Percentiles rank a stretch among this genome's conserved stretches.
Evolutionary conservation across 306 rosid species (phyloP).

Genomic region (Trifolium fragiferum): DNA sequence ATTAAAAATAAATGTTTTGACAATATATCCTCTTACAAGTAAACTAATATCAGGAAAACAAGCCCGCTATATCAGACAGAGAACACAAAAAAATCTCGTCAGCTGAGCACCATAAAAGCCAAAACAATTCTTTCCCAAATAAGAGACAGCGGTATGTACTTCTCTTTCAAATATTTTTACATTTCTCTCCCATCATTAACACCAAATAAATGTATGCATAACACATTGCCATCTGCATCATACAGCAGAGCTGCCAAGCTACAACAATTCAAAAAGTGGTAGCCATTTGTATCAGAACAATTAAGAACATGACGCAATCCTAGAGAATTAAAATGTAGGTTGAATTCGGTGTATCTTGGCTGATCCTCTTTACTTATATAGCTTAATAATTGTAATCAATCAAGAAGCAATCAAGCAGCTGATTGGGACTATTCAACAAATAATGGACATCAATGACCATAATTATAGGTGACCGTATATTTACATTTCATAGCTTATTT

Average conservation of each 20-base stretch:
- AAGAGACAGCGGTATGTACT: slow-evolving; percentile 18
- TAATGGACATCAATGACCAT: slow-evolving; percentile 8
- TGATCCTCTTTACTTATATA: slow-evolving; percentile 23
- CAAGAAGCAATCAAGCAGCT: slow-evolving; percentile 23
- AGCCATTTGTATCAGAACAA: slow-evolving; percentile 6
- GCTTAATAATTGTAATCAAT: slow-evolving; percentile 9
- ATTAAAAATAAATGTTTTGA: slow-evolving; percentile 15
- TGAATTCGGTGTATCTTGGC: slow-evolving; percentile 29
- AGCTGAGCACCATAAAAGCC: slow-evolving; percentile 25
- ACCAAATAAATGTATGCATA: slow-evolving; percentile 12
- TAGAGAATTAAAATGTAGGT: slow-evolving; percentile 1
- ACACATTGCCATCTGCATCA: slow-evolving; percentile 16
- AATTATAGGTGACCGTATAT: slow-evolving; percentile 14
- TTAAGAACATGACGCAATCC: slow-evolving; percentile 23
- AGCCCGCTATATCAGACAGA: neutral
- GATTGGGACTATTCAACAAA: neutral
- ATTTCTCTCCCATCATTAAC: slow-evolving; percentile 23
- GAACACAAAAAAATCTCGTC: slow-evolving; percentile 10
- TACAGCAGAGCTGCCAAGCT: slow-evolving; percentile 12
- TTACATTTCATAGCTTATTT: slow-evolving; percentile 10
- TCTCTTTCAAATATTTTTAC: slow-evolving; percentile 16
- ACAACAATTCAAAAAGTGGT: slow-evolving; percentile 17
- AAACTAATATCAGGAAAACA: slow-evolving; percentile 22
- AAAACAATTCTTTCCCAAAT: slow-evolving; percentile 2
- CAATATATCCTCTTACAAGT: slow-evolving; percentile 34